Percentiles rank a stretch among this genome's conserved stretches.
phyloP scores from a whole-genome alignment of 306 rosid species.

The Neltuma alba region DNA sequence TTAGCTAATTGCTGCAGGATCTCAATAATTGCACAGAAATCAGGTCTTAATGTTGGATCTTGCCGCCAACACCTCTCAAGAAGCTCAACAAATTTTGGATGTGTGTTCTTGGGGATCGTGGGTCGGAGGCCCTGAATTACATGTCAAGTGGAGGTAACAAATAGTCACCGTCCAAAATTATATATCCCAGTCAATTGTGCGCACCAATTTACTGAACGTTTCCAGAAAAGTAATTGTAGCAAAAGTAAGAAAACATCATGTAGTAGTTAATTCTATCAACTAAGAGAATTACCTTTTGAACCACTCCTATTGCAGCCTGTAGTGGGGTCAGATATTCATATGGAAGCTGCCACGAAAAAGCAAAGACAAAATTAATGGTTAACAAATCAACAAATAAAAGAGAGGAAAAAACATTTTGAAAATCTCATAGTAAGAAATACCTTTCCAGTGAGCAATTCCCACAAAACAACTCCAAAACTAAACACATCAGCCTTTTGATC shows the following conservation, averaged over 20 bases:
- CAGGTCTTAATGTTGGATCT: conserved; percentile 80
- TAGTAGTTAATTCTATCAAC: conserved; percentile 27
- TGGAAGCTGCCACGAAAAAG: conserved; percentile 74
- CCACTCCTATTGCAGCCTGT: conserved; percentile 99
- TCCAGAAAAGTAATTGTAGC: not conserved
- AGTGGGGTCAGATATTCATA: conserved; percentile 89
- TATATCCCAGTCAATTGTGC: conserved; percentile 24
- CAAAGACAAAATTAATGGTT: not conserved
- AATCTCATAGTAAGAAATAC: conserved; percentile 47
- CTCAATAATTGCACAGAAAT: conserved; percentile 82
- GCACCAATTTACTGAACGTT: not conserved
- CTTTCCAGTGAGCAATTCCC: conserved; percentile 97
- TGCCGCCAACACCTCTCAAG: conserved; percentile 94
- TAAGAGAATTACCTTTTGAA: conserved; percentile 69
- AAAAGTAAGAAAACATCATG: conserved; percentile 5
- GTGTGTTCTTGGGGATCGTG: conserved; percentile 79
- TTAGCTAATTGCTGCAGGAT: conserved; percentile 63
- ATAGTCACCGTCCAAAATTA: not conserved
- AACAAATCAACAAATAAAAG: not conserved
- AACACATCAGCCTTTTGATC: conserved; percentile 99
- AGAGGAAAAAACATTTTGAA: not conserved
- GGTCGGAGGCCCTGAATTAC: conserved; percentile 81
- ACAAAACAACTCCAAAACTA: conserved; percentile 89
- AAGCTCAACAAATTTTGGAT: conserved; percentile 76
- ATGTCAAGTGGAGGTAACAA: conserved; percentile 4